Evolutionary conservation across 2,329 filamentous ascomycete genomes (phyloP), one percentile per base, ranked within the genome.

Genomic region (Dactylonectria macrodidyma): DNA sequence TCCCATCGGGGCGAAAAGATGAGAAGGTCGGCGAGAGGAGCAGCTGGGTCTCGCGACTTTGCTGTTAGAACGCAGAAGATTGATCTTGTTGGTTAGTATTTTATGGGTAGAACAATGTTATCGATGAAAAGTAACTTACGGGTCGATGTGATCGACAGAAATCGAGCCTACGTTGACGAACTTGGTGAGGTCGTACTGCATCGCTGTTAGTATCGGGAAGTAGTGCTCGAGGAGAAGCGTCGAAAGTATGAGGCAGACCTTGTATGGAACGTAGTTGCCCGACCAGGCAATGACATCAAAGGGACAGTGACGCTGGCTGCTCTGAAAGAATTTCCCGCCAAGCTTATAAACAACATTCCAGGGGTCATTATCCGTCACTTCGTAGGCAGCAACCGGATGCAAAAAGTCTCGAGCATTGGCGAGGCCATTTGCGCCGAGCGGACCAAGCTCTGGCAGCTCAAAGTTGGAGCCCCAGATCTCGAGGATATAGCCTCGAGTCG

Each of bases 261-360:
- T 88, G 79, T 85, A 88, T 0, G 86, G 86, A 60, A 89, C 88
- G 76, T 91, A 91, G 63, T 88, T 89, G 30, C 91, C 91, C 71
- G 92, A 90, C 91, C 91, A 93, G 2, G 89, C 90, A 1, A 92
- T 89, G 2, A 92, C 90, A 71, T 93, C 90, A 72, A 92, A 93
- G 0, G 91, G 91, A 3, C 87, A 89, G 77, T 92, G 90, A 30
- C 82, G 82, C 76, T 93, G 91, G 41, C 83, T 85, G 62, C 86
- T 89, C 16, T 81, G 81, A 76, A 90, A 92, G 52, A 92, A 86
- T 63, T 86, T 85, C 5, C 90, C 90, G 2, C 84, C 85, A 60
- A 92, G 86, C 75, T 92, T 92, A 73, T 87, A 87, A 0, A 90
- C 81, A 4, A 93, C 81, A 16, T 83, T 82, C 84, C 90, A 90